These are phyloP conservation scores for Chrysanthemum makinoi DNA, from an alignment of 129 eudicot genomes.

Conservation along the genomic window DNA sequence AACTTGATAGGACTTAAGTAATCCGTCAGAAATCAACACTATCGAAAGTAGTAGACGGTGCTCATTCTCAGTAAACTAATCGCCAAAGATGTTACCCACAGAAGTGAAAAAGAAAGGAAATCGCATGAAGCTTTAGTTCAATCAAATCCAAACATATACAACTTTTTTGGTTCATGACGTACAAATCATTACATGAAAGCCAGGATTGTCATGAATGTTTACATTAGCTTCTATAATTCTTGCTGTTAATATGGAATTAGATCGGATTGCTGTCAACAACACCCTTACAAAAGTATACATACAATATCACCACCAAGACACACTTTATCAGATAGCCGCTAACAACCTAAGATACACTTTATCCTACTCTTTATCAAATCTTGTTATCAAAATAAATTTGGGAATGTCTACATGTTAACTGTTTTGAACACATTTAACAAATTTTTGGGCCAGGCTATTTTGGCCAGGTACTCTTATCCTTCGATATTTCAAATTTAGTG, in stretches of 20 bases:
- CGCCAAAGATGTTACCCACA: neutral
- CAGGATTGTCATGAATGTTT: conserved; percentile 14
- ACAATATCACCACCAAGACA: conserved; percentile 24
- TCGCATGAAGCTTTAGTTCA: conserved; percentile 2
- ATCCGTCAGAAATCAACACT: neutral
- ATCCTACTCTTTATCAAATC: neutral
- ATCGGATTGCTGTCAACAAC: neutral
- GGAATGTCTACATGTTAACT: too few species aligned
- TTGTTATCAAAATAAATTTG: too few species aligned
- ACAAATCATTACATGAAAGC: conserved; percentile 1
- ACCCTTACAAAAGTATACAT: conserved; percentile 21
- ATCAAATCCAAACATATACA: conserved; percentile 24
- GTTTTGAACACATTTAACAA: too few species aligned
- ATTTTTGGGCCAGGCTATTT: too few species aligned
- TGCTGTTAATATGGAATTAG: conserved; percentile 24
- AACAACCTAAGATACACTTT: conserved; percentile 17
- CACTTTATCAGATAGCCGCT: neutral
- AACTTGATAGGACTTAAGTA: neutral
- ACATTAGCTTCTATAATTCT: conserved; percentile 7
- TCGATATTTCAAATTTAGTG: too few species aligned
- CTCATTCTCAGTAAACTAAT: too few species aligned
- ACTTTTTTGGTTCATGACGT: conserved; percentile 4
- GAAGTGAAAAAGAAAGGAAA: neutral
- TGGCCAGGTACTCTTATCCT: too few species aligned
- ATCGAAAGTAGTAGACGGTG: neutral